These are phyloP conservation scores for Wallacemonas collosoma DNA, from an alignment of 208 protist genomes.

Conservation along the genomic window DNA sequence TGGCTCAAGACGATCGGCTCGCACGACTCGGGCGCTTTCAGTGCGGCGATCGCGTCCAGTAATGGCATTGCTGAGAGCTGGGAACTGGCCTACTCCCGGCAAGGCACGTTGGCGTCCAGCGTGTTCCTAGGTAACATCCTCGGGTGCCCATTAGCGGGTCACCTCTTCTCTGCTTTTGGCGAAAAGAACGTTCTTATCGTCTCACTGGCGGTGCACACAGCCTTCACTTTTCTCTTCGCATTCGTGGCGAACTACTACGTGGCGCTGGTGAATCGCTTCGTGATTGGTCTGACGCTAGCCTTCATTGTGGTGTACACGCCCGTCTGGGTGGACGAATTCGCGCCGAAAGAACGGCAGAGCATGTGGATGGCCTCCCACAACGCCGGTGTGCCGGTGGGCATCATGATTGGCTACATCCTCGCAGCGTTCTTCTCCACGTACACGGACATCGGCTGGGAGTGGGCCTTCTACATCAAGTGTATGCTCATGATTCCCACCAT, in stretches of 20 bases:
- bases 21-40: slow-evolving; percentile 91
- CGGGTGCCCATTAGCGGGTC: slow-evolving; percentile 75
- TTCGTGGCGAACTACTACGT: slow-evolving; percentile 45
- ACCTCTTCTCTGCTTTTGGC: slow-evolving; percentile 70
- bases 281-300: slow-evolving; percentile 88
- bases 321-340: slow-evolving; percentile 93
- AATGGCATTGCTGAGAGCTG: slow-evolving; percentile 78
- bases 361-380: slow-evolving; percentile 93
- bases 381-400: slow-evolving; percentile 88
- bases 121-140: slow-evolving; percentile 88
- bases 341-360: slow-evolving; percentile 74
- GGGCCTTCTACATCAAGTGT: slow-evolving; percentile 84
- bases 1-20: slow-evolving; percentile 82
- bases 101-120: slow-evolving; percentile 77
- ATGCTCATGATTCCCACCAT: slow-evolving; percentile 75
- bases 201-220: slow-evolving; percentile 66
- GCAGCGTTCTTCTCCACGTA: slow-evolving; percentile 66
- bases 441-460: slow-evolving; percentile 68
- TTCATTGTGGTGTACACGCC: slow-evolving; percentile 92
- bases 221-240: slow-evolving; percentile 85
- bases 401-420: slow-evolving; percentile 90
- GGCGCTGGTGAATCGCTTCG: slow-evolving; percentile 77
- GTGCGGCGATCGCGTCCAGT: slow-evolving; percentile 65
- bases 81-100: slow-evolving; percentile 44
- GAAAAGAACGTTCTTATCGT: slow-evolving; percentile 61